These are phyloP conservation scores for Leptographium wingfieldii DNA, from an alignment of 2,329 filamentous ascomycete species.

Conservation along the genomic window DNA sequence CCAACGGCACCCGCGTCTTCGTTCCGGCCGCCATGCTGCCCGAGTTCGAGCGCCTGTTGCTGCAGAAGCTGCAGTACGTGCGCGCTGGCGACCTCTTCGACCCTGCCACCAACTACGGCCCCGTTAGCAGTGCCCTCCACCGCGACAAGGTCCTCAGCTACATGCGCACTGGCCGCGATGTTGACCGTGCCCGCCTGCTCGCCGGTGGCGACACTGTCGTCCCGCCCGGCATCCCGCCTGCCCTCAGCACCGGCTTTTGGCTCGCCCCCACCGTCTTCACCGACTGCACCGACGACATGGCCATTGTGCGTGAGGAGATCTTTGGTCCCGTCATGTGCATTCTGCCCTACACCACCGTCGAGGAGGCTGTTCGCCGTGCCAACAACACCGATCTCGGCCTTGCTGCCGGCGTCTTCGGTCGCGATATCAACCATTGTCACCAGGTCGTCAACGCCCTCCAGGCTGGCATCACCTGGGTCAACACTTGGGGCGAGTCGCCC, in stretches of 20 bases:
- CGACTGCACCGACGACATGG: constrained; percentile 73
- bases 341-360: constrained; percentile 56
- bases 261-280: constrained; percentile 75
- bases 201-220: constrained; percentile 45
- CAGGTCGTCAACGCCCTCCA: constrained; percentile 57
- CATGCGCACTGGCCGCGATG: constrained; percentile 60
- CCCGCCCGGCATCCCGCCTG: constrained; percentile 34
- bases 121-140: constrained; percentile 63
- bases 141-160: constrained; percentile 67
- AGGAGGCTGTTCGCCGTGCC: constrained; percentile 58
- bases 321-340: constrained; percentile 83
- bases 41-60: constrained; percentile 27
- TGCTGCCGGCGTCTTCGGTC: constrained; percentile 73
- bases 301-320: constrained; percentile 69
- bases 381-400: constrained; percentile 69
- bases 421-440: constrained; percentile 62
- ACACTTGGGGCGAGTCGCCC: constrained; percentile 85
- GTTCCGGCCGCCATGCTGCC: constrained; percentile 53
- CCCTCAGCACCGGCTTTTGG: constrained; percentile 61
- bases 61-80: constrained; percentile 57
- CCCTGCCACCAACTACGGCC: constrained; percentile 66
- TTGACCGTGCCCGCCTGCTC: constrained; percentile 61
- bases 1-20: constrained; percentile 82
- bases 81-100: constrained; percentile 64
- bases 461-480: constrained; percentile 84